Evolutionary conservation across 2,329 filamentous ascomycete genomes (phyloP).

Genomic region (Chrysoporthe deuterocubensis): DNA sequence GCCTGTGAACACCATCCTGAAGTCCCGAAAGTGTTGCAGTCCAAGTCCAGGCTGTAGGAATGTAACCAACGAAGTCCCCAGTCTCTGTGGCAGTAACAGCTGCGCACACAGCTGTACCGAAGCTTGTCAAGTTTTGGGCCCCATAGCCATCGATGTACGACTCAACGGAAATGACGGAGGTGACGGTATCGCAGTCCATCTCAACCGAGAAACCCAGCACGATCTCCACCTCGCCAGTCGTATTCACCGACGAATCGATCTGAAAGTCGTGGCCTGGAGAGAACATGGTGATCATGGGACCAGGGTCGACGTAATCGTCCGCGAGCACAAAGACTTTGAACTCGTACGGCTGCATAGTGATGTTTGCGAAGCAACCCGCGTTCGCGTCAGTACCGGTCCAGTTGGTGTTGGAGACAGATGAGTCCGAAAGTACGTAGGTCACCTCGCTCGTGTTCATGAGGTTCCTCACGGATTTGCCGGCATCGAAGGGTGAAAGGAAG

Average conservation of each 20-base stretch:
- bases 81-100: slow-evolving; percentile 31
- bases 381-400: slow-evolving; percentile 25
- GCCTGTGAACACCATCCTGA: slow-evolving; percentile 61
- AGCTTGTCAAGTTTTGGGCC: slow-evolving; percentile 19
- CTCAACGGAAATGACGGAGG: slow-evolving; percentile 50
- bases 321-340: slow-evolving; percentile 63
- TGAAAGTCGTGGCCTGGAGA: slow-evolving; percentile 63
- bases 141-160: slow-evolving; percentile 52
- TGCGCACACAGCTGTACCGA: slow-evolving; percentile 16
- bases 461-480: slow-evolving; percentile 61
- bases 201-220: slow-evolving; percentile 60
- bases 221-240: slow-evolving; percentile 41
- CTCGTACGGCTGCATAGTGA: slow-evolving; percentile 58
- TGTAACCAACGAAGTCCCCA: slow-evolving; percentile 50
- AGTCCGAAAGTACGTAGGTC: slow-evolving; percentile 53
- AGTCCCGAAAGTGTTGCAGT: slow-evolving; percentile 39
- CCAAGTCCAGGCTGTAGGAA: slow-evolving; percentile 58
- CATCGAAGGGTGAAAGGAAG: slow-evolving; percentile 59
- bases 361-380: slow-evolving; percentile 53
- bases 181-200: slow-evolving; percentile 61
- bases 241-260: slow-evolving; percentile 44
- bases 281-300: slow-evolving; percentile 63
- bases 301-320: slow-evolving; percentile 51
- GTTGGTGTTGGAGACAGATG: slow-evolving; percentile 38
- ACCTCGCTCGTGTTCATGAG: slow-evolving; percentile 46